Evolutionary conservation across 176 grass and related monocot genomes (phyloP), one percentile per base, ranked within the genome.

Genomic region (Oryza rufipogon): DNA sequence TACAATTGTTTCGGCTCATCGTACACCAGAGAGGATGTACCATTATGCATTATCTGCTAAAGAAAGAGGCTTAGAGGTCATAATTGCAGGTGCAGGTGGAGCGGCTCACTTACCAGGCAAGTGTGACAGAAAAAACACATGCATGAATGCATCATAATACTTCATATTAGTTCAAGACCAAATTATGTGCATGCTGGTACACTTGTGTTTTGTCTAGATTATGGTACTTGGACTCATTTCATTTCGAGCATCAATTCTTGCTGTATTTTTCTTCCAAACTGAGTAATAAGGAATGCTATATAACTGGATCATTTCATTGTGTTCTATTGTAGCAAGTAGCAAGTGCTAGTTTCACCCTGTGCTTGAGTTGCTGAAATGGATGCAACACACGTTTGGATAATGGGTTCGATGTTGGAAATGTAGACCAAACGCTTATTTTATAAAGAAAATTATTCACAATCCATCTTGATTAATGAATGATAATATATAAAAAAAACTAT

Each of bases 71-170:
- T 28, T 96, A 46, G 87, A 94, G 61, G 84, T 99, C 60, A 94
- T 96, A 83, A 99, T 99, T 91, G 90, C 96, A 70, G 93, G 96
- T 1, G 96, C 93, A 70, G 93, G 93, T 3, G 96, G 96, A 85
- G 96, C 93, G 17, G 91, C 93, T 64, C 96, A 99, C 73, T 93
- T 99, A 78, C 91, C 96, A 92, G 96, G 96, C 84, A 74, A 84
- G 87, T 77, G 70, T 60, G 11, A 70, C 6, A 45, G 46, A 80
- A 80, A n/a, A 64, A 20, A 66, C 2, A 11, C 3, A 11, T 63
- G 15, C 28, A 26, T 67, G 9, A 15, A 46, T 78, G 76, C 14
- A 12, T 33, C 25, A n/a, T 66, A 42, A 60, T 61, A 63, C 61
- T 68, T 61, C 65, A 8, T 71, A 42, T 26, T 25, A 66, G 34